Base-by-base conservation (phyloP, 305 asterid species). In the Vinca major region DNA sequence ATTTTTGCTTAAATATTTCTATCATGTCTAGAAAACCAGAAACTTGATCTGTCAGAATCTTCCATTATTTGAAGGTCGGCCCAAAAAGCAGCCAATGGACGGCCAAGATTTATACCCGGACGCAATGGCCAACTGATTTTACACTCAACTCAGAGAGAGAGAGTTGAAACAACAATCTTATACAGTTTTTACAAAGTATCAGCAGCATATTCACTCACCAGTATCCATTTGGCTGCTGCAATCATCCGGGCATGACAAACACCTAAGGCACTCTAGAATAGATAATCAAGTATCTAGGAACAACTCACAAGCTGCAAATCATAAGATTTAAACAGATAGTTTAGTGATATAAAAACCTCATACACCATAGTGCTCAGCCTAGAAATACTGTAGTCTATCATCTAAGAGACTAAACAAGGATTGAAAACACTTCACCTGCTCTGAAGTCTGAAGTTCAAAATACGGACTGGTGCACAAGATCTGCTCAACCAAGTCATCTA, bases 401-500 rank as follows among this genome's bases (percentile, higher is more conserved):
- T 67, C 73, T 48, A 55, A 72, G 21, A 65, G 78, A 61, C 74
- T 74, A 68, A 75, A 71, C 56, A 66, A 69, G 56, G 71, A 70
- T 71, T 51, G 74, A 47, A 66, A 67, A 77, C 77, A 77, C 62
- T 69, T 90, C 89, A 89, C 96, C 96, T 89, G 91, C 73, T 71
- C 69, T 78, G 74, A 68, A 65, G 80, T 71, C 69, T 78, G 74
- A 68, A 65, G 80, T 78, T 85, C 85, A 78, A 84, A 78, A 58
- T 64, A 77, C 68, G 83, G 67, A 78, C 12, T 5, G 94, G 80
- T 80, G 90, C 86, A 80, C 74, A 80, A 77, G 82, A 81, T 85
- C 88, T 81, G 88, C 89, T 79, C 88, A 88, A 87, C 88, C 87
- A 84, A 84, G 88, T 85, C 94, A 88, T 79, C 83, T 86, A 88